Evolutionary conservation across 2,329 filamentous ascomycete genomes (phyloP).

Genomic region (Talaromyces funiculosus): DNA sequence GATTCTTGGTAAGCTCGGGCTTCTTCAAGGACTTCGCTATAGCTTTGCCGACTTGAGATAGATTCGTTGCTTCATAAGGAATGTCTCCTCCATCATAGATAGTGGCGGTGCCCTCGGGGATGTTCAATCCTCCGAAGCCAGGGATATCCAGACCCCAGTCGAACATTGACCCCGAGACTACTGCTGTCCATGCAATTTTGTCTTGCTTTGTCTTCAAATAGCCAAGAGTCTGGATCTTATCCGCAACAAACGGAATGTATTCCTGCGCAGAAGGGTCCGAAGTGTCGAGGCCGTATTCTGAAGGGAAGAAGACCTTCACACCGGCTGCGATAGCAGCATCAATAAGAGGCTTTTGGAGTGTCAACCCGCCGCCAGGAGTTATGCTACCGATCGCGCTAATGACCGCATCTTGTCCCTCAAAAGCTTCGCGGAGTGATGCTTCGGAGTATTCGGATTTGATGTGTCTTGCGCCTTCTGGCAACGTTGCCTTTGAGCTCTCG

Average conservation of each 20-base stretch:
- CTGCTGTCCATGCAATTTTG: constrained; percentile 15
- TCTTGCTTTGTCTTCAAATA: constrained; percentile 15
- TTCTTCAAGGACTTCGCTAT: constrained; percentile 15
- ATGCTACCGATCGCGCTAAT: constrained; percentile 16
- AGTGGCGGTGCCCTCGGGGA: constrained; percentile 25
- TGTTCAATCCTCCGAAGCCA: constrained; percentile 32
- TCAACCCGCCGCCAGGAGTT: constrained; percentile 17
- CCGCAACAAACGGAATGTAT: constrained; percentile 4
- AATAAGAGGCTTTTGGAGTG: constrained; percentile 48
- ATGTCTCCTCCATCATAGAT: constrained; percentile 15
- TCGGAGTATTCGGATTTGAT: constrained; percentile 1
- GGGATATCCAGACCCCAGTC: constrained; percentile 12
- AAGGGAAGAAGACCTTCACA: constrained; percentile 43
- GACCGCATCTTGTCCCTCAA: constrained; percentile 19
- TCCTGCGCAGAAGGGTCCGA: constrained; percentile 3
- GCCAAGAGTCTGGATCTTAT: constrained; percentile 13
- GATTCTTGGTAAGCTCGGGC: constrained; percentile 13
- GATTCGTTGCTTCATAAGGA: constrained; percentile 17
- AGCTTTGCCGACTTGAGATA: constrained; percentile 16
- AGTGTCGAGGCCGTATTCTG: constrained; percentile 11
- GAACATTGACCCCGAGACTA: constrained; percentile 13
- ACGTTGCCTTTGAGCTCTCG: not conserved
- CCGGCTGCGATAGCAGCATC: constrained; percentile 56
- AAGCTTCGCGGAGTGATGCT: constrained; percentile 9
- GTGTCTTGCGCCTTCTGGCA: not conserved